Conservation (phyloP, 2,329 filamentous ascomycete genomes). For the Fusarium sp. region DNA sequence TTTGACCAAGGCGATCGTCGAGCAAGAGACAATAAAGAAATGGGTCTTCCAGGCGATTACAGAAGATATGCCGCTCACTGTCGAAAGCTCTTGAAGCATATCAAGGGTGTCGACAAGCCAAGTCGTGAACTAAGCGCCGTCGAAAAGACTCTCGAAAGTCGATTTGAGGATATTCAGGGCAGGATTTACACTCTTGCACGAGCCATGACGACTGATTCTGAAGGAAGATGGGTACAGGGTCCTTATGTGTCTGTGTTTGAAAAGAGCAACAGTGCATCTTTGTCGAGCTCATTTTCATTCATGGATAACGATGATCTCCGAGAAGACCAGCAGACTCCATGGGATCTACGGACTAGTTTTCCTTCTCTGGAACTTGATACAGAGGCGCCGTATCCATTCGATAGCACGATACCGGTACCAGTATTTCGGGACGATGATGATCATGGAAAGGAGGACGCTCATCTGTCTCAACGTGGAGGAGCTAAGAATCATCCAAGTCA, state of each 20-base stretch:
- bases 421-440: slow-evolving; percentile 17
- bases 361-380: slow-evolving; percentile 21
- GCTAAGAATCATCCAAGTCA: slow-evolving; percentile 5
- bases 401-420: slow-evolving; percentile 32
- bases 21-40: slow-evolving; percentile 20
- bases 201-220: slow-evolving; percentile 30
- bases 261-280: slow-evolving; percentile 38
- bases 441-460: not conserved
- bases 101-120: slow-evolving; percentile 30
- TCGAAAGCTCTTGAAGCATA: slow-evolving; percentile 39
- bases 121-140: slow-evolving; percentile 23
- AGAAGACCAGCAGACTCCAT: slow-evolving; percentile 6
- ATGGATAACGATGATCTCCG: slow-evolving; percentile 17
- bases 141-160: slow-evolving; percentile 22
- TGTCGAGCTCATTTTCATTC: slow-evolving; percentile 30
- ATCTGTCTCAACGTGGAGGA: not conserved
- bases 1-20: slow-evolving; percentile 38
- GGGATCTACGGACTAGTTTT: slow-evolving; percentile 26
- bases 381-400: slow-evolving; percentile 37
- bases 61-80: slow-evolving; percentile 39
- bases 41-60: slow-evolving; percentile 42
- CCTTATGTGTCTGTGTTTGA: slow-evolving; percentile 44
- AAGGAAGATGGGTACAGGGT: slow-evolving; percentile 21
- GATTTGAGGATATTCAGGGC: slow-evolving; percentile 36
- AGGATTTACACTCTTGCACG: slow-evolving; percentile 27